Base-by-base conservation (phyloP, 306 rosid species). In the Sesbania bispinosa region DNA sequence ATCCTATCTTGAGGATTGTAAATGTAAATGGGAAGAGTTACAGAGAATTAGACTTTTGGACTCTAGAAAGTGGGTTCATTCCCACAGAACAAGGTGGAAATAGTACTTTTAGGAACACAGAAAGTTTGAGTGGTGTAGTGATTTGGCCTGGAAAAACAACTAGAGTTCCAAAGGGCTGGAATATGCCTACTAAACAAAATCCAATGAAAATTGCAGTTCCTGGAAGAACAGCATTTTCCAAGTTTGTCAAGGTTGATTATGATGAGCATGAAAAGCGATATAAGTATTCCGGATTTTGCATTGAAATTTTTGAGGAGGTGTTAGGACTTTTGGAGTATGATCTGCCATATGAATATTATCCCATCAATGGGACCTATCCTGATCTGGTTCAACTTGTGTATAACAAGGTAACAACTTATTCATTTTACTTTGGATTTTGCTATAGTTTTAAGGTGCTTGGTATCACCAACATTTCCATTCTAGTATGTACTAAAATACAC, bases 191-290 rank as follows among this genome's bases (percentile, higher is more conserved):
- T 7, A 62, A 41, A 67, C 47, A 24, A 15, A 86, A 79, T 13
- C 84, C 73, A 50, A 32, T 91, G 82, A 85, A 5, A 77, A 87
- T 91, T 45, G 96, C 85, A 4, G 82, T 91, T 48, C 97, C 97
- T 0, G 90, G 86, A n/a, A 80, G 64, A 32, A 62, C 92, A 10
- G 23, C 75, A 39, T 88, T 91, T 79, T 50, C 77, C 7, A 84
- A 69, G 73, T 91, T 91, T 75, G 96, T 88, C 50, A 83, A 67
- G 38, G 83, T 90, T 19, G 80, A 63, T 26, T 61, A 80, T 23
- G 74, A 57, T 11, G 62, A 74, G 29, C 24, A 63, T 18, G 20
- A 62, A 36, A 45, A 42, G 11, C 10, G 35, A 26, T 48, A 62
- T 4, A 24, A 15, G 39, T 89, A 73, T 16, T 41, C 23, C 26